These are phyloP conservation scores for Nicotiana benthamiana DNA, from an alignment of 257 asterid genomes.

Conservation along the genomic window DNA sequence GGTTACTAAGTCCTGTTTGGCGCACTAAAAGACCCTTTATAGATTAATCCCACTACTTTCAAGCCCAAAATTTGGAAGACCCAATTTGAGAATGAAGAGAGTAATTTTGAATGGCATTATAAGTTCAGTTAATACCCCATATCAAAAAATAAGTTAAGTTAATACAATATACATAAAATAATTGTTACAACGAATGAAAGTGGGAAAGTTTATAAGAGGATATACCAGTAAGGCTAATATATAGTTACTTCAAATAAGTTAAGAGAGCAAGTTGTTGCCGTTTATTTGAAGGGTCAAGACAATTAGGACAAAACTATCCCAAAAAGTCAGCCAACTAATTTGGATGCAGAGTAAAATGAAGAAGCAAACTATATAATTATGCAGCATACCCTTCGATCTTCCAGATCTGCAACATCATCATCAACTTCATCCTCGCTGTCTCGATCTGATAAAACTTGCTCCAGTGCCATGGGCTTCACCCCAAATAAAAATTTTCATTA, in stretches of 20 bases:
- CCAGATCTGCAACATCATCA: conserved; percentile 98
- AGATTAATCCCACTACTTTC: not conserved
- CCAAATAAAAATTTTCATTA: not conserved
- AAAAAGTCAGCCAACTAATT: not conserved
- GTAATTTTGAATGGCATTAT: not conserved
- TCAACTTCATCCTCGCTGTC: conserved; percentile 99
- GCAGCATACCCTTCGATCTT: conserved; percentile 82
- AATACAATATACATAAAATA: not conserved
- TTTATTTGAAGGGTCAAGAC: not conserved
- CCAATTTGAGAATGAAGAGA: not conserved
- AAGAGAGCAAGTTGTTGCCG: not conserved
- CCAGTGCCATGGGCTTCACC: conserved; percentile 87
- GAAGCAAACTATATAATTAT: not conserved
- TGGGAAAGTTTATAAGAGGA: not conserved
- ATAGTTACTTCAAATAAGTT: not conserved
- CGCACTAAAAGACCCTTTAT: not conserved
- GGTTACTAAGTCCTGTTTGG: not conserved
- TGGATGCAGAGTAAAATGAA: not conserved
- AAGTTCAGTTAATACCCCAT: not conserved
- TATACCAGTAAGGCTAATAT: not conserved
- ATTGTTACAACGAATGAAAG: not conserved
- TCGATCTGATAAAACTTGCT: conserved; percentile 88
- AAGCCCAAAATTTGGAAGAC: not conserved
- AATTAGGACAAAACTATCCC: not conserved
- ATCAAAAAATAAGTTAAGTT: not conserved